Conservation (phyloP, 169 alveolate genomes). For the Plasmodium blacklocki region DNA sequence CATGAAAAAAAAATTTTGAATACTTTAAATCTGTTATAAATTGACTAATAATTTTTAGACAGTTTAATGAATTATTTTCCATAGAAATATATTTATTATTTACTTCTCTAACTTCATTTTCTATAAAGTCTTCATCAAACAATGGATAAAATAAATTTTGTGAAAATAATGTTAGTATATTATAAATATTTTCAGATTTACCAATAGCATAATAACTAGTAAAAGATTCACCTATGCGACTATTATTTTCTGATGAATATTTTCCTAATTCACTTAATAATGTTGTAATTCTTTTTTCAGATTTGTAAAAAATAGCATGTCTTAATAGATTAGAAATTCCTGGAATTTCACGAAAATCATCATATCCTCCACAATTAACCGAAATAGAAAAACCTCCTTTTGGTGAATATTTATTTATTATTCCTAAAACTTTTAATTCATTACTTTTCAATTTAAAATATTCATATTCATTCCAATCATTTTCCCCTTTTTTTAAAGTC, state of each 20-base stretch:
- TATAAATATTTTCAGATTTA: conserved; percentile 52
- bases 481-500: conserved; percentile 45
- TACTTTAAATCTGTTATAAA: conserved; percentile 66
- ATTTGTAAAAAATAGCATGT: conserved; percentile 58
- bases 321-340: conserved; percentile 71
- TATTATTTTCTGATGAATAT: conserved; percentile 52
- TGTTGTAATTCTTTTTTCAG: conserved; percentile 75
- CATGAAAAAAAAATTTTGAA: conserved; percentile 61
- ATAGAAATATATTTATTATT: conserved; percentile 55
- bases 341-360: conserved; percentile 70
- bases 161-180: conserved; percentile 70
- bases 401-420: conserved; percentile 69
- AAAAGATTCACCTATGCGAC: conserved; percentile 45
- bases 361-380: conserved; percentile 72
- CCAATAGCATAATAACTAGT: conserved; percentile 51
- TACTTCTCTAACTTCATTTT: conserved; percentile 56
- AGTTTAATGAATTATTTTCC: conserved; percentile 47
- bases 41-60: conserved; percentile 51
- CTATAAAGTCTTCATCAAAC: conserved; percentile 59
- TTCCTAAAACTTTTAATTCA: conserved; percentile 73
- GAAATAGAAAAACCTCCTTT: conserved; percentile 75
- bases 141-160: conserved; percentile 70
- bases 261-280: conserved; percentile 63
- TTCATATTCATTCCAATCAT: conserved; percentile 51
- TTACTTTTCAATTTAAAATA: conserved; percentile 70